phyloP scores from a whole-genome alignment of 306 rosid genomes.

The Sophora flavescens region DNA sequence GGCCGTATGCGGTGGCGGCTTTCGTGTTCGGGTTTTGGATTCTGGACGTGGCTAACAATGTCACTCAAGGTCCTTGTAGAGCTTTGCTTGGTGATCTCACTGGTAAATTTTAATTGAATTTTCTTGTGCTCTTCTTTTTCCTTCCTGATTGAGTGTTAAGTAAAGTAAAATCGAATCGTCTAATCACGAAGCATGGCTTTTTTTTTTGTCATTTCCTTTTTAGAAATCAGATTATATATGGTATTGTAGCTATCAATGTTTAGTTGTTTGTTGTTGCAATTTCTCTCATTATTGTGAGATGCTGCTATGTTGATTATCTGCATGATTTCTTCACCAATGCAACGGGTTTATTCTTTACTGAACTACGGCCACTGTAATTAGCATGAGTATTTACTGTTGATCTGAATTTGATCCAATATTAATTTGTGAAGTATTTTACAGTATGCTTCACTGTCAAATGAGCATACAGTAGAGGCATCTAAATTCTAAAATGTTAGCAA shows the following conservation, averaged over 20 bases:
- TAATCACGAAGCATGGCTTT: not conserved
- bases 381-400: not conserved
- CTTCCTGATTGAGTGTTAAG: too few relatives aligned
- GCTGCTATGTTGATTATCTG: conserved; percentile 9
- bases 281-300: conserved; percentile 8
- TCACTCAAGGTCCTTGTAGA: conserved; percentile 88
- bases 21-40: conserved; percentile 90
- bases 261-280: not conserved
- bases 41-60: conserved; percentile 82
- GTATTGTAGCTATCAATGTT: not conserved
- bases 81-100: conserved; percentile 94
- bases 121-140: too few relatives aligned
- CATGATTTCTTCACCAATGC: not conserved
- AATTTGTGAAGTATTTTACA: not conserved
- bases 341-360: not conserved
- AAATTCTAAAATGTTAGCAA: not conserved
- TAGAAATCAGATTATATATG: not conserved
- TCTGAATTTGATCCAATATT: not conserved
- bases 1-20: conserved; percentile 67
- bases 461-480: not conserved
- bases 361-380: not conserved
- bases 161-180: not conserved
- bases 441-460: not conserved
- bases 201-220: not conserved
- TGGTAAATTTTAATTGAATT: conserved; percentile 51